Conservation (phyloP, 352 stramenopile genomes). For the Globisporangium alternatum region DNA sequence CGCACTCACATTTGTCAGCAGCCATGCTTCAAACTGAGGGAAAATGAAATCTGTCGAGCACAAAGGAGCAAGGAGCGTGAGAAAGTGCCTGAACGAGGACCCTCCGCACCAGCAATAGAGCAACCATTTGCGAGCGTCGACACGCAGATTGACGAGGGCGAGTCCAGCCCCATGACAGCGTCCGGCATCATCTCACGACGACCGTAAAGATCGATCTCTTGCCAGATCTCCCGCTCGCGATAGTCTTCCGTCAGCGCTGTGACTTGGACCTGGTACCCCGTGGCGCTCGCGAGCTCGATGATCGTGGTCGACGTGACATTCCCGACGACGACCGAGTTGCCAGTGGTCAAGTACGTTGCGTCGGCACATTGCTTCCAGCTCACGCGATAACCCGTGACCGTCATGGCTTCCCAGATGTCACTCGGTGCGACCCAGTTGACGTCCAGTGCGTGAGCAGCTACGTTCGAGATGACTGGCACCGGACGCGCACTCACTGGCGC, state of each 20-base stretch:
- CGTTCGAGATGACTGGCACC: slow-evolving; percentile 61
- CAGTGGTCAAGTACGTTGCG: slow-evolving; percentile 22
- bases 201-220: slow-evolving; percentile 88
- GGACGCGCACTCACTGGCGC: slow-evolving; percentile 31
- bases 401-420: slow-evolving; percentile 73
- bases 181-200: slow-evolving; percentile 39
- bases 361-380: slow-evolving; percentile 44
- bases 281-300: slow-evolving; percentile 48
- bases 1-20: slow-evolving; percentile 75
- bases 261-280: slow-evolving; percentile 77
- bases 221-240: slow-evolving; percentile 33
- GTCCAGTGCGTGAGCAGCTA: slow-evolving; percentile 74
- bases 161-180: slow-evolving; percentile 54
- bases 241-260: slow-evolving; percentile 77
- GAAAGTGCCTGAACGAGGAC: neutral
- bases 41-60: slow-evolving; percentile 72
- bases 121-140: slow-evolving; percentile 52
- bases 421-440: slow-evolving; percentile 70
- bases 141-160: slow-evolving; percentile 37
- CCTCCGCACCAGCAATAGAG: neutral
- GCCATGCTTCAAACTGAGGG: slow-evolving; percentile 59
- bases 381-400: slow-evolving; percentile 81
- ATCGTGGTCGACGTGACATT: slow-evolving; percentile 93
- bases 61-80: neutral
- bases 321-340: slow-evolving; percentile 52